Conservation (phyloP, 2,329 filamentous ascomycete species). For the Pseudodiploospora longispora region DNA sequence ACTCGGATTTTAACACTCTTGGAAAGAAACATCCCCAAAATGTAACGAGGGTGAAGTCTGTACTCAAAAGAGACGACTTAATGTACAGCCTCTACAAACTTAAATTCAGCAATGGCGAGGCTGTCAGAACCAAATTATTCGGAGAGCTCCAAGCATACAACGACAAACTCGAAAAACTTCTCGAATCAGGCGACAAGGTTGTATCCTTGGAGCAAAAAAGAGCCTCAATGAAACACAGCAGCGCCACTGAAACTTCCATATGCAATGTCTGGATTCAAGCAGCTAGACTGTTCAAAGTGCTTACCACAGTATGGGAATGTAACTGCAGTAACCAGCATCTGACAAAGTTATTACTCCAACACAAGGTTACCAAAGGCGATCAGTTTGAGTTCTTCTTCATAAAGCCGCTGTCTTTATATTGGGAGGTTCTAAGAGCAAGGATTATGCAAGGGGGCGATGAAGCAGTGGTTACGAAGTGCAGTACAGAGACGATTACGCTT, state of each 20-base stretch:
- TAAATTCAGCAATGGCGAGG: slow-evolving; percentile 16
- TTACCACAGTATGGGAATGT: slow-evolving; percentile 16
- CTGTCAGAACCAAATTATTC: slow-evolving; percentile 14
- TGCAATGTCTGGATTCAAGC: slow-evolving; percentile 20
- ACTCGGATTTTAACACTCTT: neutral
- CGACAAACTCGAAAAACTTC: slow-evolving; percentile 14
- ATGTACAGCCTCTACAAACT: slow-evolving; percentile 12
- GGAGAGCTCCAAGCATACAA: slow-evolving; percentile 13
- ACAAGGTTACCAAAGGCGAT: slow-evolving; percentile 10
- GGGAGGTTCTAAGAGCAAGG: slow-evolving; percentile 1
- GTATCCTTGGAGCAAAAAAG: slow-evolving; percentile 4
- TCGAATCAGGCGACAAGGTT: slow-evolving; percentile 13
- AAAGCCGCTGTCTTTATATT: slow-evolving; percentile 1
- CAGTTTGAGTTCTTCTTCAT: slow-evolving; percentile 15
- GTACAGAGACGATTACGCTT: neutral
- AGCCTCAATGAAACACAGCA: neutral
- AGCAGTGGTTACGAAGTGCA: neutral
- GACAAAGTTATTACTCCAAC: slow-evolving; percentile 16
- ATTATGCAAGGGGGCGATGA: neutral
- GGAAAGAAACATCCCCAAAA: neutral
- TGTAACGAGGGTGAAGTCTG: neutral
- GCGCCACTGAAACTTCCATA: slow-evolving; percentile 9
- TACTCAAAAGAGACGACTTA: slow-evolving; percentile 5
- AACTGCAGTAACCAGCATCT: slow-evolving; percentile 13
- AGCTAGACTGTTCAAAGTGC: slow-evolving; percentile 13